Percentiles rank a stretch among this genome's conserved stretches.
Conservation (phyloP, 1,284 basidiomycete genomes). For the Ceratobasidium sp. region DNA sequence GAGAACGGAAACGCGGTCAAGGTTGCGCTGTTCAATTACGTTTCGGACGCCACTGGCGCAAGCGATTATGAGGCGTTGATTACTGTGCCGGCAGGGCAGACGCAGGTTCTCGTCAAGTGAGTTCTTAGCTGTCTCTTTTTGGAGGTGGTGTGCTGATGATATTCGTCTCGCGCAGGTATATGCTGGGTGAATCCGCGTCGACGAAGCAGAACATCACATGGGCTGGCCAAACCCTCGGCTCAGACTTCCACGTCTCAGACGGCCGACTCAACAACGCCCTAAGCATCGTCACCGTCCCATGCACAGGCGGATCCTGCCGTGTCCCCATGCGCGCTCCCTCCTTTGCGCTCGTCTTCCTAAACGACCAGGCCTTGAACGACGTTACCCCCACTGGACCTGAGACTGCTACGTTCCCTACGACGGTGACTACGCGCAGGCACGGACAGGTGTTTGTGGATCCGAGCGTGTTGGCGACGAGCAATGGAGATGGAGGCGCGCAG, state of each 20-base stretch:
- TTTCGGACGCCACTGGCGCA: constrained; percentile 56
- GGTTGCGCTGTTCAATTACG: constrained; percentile 58
- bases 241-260: constrained; percentile 51
- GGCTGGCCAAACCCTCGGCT: constrained; percentile 49
- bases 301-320: constrained; percentile 54
- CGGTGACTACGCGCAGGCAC: constrained; percentile 42
- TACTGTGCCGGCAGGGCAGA: constrained; percentile 54
- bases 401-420: constrained; percentile 46
- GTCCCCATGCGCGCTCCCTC: constrained; percentile 59
- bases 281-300: constrained; percentile 55
- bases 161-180: constrained; percentile 27
- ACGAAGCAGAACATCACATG: constrained; percentile 62
- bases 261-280: constrained; percentile 56
- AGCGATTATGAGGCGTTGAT: constrained; percentile 56
- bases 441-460: constrained; percentile 51
- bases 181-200: constrained; percentile 52
- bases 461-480: constrained; percentile 55
- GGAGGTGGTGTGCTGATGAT: background rate
- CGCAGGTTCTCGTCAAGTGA: constrained; percentile 51
- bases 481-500: constrained; percentile 52
- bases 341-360: constrained; percentile 60
- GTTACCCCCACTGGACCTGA: constrained; percentile 20
- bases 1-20: constrained; percentile 54
- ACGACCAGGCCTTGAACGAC: constrained; percentile 52
- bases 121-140: background rate